A percentile compares a stretch with the other conserved stretches of the same genome.
phyloP scores from a whole-genome alignment of 257 asterid genomes.

The Solanum chmielewskii region DNA sequence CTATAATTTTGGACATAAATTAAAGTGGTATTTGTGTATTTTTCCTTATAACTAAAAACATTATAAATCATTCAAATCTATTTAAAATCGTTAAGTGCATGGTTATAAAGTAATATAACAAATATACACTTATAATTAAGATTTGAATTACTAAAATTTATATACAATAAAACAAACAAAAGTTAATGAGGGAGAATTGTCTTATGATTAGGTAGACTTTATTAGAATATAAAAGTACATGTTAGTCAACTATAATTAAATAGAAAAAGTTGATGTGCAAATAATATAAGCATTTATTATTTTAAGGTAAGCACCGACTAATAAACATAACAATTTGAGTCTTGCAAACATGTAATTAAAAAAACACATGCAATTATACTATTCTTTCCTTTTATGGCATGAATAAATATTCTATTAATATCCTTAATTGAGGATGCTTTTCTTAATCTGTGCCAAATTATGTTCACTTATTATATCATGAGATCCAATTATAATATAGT shows the following conservation, averaged over 20 bases:
- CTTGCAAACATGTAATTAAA: not conserved
- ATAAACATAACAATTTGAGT: not conserved
- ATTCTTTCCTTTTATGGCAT: not conserved
- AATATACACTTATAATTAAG: not conserved
- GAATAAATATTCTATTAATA: not conserved
- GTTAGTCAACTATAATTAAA: not conserved
- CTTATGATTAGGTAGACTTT: not conserved
- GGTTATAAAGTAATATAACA: not conserved
- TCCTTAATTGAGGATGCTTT: not conserved
- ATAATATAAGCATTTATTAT: not conserved
- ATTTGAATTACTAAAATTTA: not conserved
- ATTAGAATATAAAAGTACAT: not conserved
- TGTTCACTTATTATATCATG: not conserved
- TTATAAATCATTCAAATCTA: not conserved
- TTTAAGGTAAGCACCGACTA: not conserved
- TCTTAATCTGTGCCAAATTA: not conserved
- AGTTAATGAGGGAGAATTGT: not conserved
- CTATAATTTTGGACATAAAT: accelerated
- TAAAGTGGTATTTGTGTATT: accelerated
- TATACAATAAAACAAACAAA: not conserved
- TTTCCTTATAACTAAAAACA: accelerated
- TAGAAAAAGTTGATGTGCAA: not conserved
- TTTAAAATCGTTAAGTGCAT: not conserved
- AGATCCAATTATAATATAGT: not conserved
- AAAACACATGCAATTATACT: not conserved